phyloP scores from a whole-genome alignment of 805 yeast genomes.

The Candida nitratophila region DNA sequence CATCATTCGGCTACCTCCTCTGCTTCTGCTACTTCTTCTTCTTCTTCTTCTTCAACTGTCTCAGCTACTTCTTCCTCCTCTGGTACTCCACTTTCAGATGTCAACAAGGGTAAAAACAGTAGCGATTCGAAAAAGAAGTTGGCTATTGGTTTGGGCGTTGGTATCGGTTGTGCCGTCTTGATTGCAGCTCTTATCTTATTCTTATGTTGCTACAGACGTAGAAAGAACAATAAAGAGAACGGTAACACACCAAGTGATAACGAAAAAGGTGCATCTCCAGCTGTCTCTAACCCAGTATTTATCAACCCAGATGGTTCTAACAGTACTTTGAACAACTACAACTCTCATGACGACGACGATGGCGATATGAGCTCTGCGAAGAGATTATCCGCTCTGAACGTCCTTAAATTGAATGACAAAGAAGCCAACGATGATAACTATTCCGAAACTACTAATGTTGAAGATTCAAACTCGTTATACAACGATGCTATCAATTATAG shows the following conservation, averaged over 20 bases:
- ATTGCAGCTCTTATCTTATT: slow-evolving; percentile 42
- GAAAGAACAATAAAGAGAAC: slow-evolving; percentile 13
- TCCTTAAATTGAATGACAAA: slow-evolving; percentile 41
- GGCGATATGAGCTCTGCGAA: slow-evolving; percentile 12
- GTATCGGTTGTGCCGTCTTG: slow-evolving; percentile 46
- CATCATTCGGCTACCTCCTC: slow-evolving; percentile 20
- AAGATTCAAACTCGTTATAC: slow-evolving; percentile 27
- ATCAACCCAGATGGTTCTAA: slow-evolving; percentile 23
- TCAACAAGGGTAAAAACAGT: slow-evolving; percentile 3
- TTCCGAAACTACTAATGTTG: slow-evolving; percentile 50
- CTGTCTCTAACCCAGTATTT: slow-evolving; percentile 33
- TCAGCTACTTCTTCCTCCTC: slow-evolving; percentile 12
- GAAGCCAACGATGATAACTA: slow-evolving; percentile 30
- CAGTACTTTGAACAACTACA: slow-evolving; percentile 5
- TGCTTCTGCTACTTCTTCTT: slow-evolving; percentile 20
- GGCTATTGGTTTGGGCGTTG: slow-evolving; percentile 92
- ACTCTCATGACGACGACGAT: slow-evolving; percentile 4
- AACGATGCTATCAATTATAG: slow-evolving; percentile 32
- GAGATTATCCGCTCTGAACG: slow-evolving; percentile 44
- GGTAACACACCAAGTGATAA: slow-evolving; percentile 13
- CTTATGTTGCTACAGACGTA: slow-evolving; percentile 48
- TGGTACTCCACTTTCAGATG: no score
- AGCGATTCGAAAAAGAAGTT: slow-evolving; percentile 39
- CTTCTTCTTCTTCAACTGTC: slow-evolving; percentile 25
- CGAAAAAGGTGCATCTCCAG: slow-evolving; percentile 18